phyloP scores from a whole-genome alignment of 805 yeast species.

The Deakozyma indianensis region DNA sequence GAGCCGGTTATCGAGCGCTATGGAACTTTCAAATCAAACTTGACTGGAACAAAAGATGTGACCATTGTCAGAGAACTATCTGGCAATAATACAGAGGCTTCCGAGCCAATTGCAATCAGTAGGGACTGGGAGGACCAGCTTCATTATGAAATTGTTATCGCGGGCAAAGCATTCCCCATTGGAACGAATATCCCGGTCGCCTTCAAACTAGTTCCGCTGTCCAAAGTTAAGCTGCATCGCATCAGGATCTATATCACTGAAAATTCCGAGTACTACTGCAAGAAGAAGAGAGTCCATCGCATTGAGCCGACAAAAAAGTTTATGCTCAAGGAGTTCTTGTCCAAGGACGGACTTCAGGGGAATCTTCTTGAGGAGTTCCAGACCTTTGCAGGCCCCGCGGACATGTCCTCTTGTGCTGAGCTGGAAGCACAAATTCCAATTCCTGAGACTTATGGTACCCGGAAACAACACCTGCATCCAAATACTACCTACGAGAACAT shows the following conservation, averaged over 20 bases:
- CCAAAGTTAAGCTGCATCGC: conserved; percentile 76
- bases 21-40: conserved; percentile 76
- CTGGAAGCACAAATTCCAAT: conserved; percentile 77
- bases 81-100: conserved; percentile 68
- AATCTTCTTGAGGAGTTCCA: conserved; percentile 12
- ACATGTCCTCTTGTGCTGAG: conserved; percentile 36
- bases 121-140: conserved; percentile 91
- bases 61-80: conserved; percentile 61
- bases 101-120: conserved; percentile 83
- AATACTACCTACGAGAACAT: conserved; percentile 71
- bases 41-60: conserved; percentile 50
- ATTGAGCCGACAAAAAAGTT: conserved; percentile 81
- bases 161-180: conserved; percentile 75
- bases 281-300: conserved; percentile 74
- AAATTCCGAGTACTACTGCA: conserved; percentile 80
- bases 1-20: conserved; percentile 58
- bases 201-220: conserved; percentile 71
- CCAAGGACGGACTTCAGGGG: conserved; percentile 17
- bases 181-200: conserved; percentile 77
- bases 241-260: conserved; percentile 78
- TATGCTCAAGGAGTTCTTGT: conserved; percentile 55
- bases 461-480: conserved; percentile 52
- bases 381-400: conserved; percentile 14
- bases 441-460: conserved; percentile 50
- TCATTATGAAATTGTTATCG: conserved; percentile 79